These are phyloP conservation scores for Aspergillus indologenus DNA, from an alignment of 495 filamentous ascomycete genomes.

Conservation along the genomic window DNA sequence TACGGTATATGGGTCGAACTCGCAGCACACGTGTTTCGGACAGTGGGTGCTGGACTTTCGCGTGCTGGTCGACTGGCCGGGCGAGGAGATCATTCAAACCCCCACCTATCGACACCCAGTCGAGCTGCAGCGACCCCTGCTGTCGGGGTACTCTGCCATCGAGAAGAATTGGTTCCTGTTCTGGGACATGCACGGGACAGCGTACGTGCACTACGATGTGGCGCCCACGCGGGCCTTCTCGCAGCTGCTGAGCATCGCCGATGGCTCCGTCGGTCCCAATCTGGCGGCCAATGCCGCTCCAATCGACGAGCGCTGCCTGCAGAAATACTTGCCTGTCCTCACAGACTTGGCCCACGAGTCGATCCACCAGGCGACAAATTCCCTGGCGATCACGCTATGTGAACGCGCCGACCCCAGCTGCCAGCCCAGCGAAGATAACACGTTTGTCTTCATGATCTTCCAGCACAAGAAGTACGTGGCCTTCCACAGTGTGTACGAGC, in stretches of 20 bases:
- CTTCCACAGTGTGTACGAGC: constrained; percentile 51
- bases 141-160: constrained; percentile 26
- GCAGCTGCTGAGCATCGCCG: constrained; percentile 23
- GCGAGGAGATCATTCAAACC: constrained; percentile 10
- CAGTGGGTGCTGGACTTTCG: constrained; percentile 51
- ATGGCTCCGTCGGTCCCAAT: constrained; percentile 41
- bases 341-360: constrained; percentile 29
- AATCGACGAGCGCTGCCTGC: constrained; percentile 39
- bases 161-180: constrained; percentile 60
- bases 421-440: constrained; percentile 39
- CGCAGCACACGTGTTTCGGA: constrained; percentile 48
- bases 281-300: constrained; percentile 27
- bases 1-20: constrained; percentile 49
- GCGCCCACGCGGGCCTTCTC: constrained; percentile 45
- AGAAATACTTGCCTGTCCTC: constrained; percentile 35
- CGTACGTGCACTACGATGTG: constrained; percentile 51
- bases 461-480: constrained; percentile 48
- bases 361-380: constrained; percentile 57
- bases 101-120: constrained; percentile 35
- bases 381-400: constrained; percentile 50
- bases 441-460: constrained; percentile 48
- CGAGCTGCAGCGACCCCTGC: constrained; percentile 44
- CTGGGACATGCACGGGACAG: constrained; percentile 44
- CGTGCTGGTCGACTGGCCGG: constrained; percentile 40
- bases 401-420: constrained; percentile 43